Evolutionary conservation across 1,284 basidiomycete species (phyloP).

Genomic region (Sporisorium graminicola): DNA sequence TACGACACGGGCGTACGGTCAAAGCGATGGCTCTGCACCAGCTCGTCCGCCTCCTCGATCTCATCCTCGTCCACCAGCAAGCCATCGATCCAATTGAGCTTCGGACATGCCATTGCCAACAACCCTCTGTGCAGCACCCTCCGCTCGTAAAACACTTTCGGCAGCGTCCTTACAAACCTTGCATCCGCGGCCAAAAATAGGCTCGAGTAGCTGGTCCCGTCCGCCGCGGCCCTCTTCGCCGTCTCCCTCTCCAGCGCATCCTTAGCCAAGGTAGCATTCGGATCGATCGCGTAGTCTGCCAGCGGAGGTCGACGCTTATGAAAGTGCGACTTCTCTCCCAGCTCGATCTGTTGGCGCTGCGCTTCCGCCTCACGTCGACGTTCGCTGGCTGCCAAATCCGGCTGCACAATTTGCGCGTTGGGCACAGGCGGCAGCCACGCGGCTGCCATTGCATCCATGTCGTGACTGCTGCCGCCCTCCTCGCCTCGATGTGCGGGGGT

Average conservation of each 20-base stretch:
- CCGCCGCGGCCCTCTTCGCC: constrained; percentile 8
- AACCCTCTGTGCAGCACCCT: constrained; percentile 63
- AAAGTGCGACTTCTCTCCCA: constrained; percentile 65
- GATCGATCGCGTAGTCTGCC: constrained; percentile 29
- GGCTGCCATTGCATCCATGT: constrained; percentile 8
- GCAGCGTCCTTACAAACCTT: constrained; percentile 61
- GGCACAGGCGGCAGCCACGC: constrained; percentile 60
- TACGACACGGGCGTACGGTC: constrained; percentile 10
- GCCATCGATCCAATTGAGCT: constrained; percentile 66
- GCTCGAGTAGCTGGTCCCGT: constrained; percentile 32
- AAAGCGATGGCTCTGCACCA: constrained; percentile 43
- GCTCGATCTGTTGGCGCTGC: constrained; percentile 34
- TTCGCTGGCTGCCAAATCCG: constrained; percentile 38
- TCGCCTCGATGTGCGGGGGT: constrained; percentile 12
- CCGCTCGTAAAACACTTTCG: constrained; percentile 41
- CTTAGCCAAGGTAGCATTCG: constrained; percentile 26
- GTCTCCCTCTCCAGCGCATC: constrained; percentile 31
- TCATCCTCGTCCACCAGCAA: constrained; percentile 57
- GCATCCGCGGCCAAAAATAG: constrained; percentile 57
- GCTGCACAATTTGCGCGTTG: constrained; percentile 60
- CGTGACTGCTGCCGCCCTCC: neutral
- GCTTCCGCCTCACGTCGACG: constrained; percentile 21
- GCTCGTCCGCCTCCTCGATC: constrained; percentile 53
- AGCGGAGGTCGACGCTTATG: constrained; percentile 57
- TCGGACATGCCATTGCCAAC: constrained; percentile 64